Percentiles rank a stretch among this genome's conserved stretches.
Evolutionary conservation across 768 basidiomycete species (phyloP).

Genomic region (Termitomyces sp.): DNA sequence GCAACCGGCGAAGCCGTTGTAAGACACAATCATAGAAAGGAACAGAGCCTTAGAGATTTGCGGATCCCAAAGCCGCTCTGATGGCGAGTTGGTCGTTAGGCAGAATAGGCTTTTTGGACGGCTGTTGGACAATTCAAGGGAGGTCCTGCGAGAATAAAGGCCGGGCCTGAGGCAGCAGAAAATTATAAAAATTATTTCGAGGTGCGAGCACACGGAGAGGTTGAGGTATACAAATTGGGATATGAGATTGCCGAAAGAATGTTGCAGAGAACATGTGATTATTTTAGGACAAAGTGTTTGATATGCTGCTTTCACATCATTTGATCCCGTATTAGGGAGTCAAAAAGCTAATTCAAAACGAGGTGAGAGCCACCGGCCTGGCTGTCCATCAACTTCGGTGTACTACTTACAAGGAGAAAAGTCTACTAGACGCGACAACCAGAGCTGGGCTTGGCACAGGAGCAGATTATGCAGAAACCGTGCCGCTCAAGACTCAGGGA

Average conservation of each 20-base stretch:
- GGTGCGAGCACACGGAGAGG: neutral
- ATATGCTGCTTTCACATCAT: constrained; percentile 17
- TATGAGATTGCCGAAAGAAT: constrained; percentile 9
- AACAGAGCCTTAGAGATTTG: constrained; percentile 26
- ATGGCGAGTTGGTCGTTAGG: constrained; percentile 32
- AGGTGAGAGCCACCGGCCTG: constrained; percentile 8
- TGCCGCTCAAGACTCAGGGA: constrained; percentile 15
- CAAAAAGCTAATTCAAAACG: constrained; percentile 6
- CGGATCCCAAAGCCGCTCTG: constrained; percentile 38
- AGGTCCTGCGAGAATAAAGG: neutral
- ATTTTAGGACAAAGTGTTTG: constrained; percentile 11
- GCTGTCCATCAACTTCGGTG: constrained; percentile 1
- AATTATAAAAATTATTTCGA: neutral
- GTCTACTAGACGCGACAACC: constrained; percentile 7
- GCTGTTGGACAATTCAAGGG: neutral
- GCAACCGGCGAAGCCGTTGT: constrained; percentile 24
- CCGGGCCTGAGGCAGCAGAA: neutral
- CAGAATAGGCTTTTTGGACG: constrained; percentile 23
- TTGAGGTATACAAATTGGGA: neutral
- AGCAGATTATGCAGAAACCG: constrained; percentile 10
- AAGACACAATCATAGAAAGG: constrained; percentile 23
- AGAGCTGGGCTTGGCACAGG: constrained; percentile 2
- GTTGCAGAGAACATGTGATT: constrained; percentile 10
- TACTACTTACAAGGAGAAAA: constrained; percentile 1
- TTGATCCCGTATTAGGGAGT: constrained; percentile 4